Percentiles rank a stretch among this genome's conserved stretches.
Evolutionary conservation across 768 basidiomycete species (phyloP).

Genomic region (Lactarius tabidus): DNA sequence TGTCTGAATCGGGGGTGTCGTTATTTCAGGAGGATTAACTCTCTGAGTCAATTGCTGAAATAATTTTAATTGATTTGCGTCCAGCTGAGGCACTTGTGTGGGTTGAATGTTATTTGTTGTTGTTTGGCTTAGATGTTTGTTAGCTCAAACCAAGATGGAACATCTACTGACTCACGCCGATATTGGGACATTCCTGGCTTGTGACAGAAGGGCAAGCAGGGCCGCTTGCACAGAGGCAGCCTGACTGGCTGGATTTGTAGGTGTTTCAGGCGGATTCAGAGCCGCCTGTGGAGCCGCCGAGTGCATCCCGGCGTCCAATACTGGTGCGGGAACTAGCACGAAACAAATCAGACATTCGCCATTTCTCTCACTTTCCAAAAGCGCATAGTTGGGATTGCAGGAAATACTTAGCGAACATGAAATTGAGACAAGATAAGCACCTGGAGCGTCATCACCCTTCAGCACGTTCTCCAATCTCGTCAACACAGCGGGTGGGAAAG

Average conservation of each 20-base stretch:
- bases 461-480: conserved; percentile 67
- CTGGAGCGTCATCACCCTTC: conserved; percentile 64
- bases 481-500: conserved; percentile 78
- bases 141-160: neutral
- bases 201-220: conserved; percentile 63
- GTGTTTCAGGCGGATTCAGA: conserved; percentile 30
- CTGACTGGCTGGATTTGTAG: conserved; percentile 28
- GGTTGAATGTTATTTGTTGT: conserved; percentile 46
- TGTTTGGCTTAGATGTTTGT: conserved; percentile 49
- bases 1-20: neutral
- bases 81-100: conserved; percentile 38
- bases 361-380: conserved; percentile 51
- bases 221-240: conserved; percentile 53
- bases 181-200: conserved; percentile 50
- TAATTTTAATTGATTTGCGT: conserved; percentile 59
- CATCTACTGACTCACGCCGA: conserved; percentile 38
- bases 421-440: conserved; percentile 71
- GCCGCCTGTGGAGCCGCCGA: conserved; percentile 24
- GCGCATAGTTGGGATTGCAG: conserved; percentile 62
- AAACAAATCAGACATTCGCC: conserved; percentile 50
- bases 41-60: conserved; percentile 74
- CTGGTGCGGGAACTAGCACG: conserved; percentile 27
- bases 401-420: conserved; percentile 81
- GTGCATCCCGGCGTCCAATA: conserved; percentile 20
- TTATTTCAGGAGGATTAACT: conserved; percentile 35